Conservation (phyloP, 75 land plant genomes). For the Larix kaempferi region DNA sequence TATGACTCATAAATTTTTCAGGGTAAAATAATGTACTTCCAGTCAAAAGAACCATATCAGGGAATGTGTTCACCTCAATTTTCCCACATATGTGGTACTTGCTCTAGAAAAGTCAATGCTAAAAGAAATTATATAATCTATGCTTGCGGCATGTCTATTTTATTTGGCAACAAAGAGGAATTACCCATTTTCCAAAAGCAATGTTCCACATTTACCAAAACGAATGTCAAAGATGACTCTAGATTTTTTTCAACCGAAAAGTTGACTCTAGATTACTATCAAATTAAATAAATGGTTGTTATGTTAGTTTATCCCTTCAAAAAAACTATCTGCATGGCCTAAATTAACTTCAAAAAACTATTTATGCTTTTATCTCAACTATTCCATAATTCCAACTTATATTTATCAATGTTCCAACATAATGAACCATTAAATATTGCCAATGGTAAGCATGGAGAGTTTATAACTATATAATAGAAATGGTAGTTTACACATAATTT, state of each 20-base stretch:
- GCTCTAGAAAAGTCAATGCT: slow-evolving; percentile 63
- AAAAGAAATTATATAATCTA: slow-evolving; percentile 68
- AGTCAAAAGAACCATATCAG: too few species aligned
- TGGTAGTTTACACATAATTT: background rate
- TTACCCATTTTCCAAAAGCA: slow-evolving; percentile 48
- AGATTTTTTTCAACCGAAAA: too few species aligned
- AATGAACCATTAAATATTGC: background rate
- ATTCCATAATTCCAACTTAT: background rate
- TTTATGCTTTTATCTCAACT: background rate
- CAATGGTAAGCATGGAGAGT: background rate
- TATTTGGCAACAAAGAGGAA: slow-evolving; percentile 67
- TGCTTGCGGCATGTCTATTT: slow-evolving; percentile 54
- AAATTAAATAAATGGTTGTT: background rate
- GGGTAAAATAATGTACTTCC: too few species aligned
- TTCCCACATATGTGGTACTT: slow-evolving; percentile 70
- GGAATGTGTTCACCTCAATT: slow-evolving; percentile 50
- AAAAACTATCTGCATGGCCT: too few species aligned
- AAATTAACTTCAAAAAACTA: background rate
- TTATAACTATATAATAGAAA: background rate
- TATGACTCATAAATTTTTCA: too few species aligned
- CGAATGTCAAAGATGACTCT: slow-evolving; percentile 5
- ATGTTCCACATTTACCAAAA: slow-evolving; percentile 5
- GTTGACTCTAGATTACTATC: background rate
- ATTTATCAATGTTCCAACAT: background rate
- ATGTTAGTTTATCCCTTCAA: background rate